Evolutionary conservation across 2,329 filamentous ascomycete species (phyloP).

Genomic region (Geosmithia flava): DNA sequence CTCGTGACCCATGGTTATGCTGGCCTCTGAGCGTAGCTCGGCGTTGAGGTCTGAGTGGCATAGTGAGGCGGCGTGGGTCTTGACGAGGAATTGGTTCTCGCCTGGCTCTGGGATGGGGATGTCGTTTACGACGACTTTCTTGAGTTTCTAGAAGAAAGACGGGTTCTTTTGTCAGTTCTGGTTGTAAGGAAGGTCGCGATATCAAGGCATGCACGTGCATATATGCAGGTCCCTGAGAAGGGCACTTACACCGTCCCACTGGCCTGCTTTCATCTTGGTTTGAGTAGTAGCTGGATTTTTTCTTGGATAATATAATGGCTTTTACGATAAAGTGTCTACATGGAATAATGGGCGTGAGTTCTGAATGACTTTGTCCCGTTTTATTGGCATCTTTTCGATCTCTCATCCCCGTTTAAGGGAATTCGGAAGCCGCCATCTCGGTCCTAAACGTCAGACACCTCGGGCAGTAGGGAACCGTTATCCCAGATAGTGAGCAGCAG

Average conservation of each 20-base stretch:
- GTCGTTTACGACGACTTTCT: slow-evolving; percentile 22
- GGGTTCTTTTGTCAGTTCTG: not conserved
- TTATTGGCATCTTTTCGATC: too few species aligned
- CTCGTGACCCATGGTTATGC: slow-evolving; percentile 26
- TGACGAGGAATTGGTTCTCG: slow-evolving; percentile 25
- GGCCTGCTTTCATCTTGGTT: slow-evolving; percentile 8
- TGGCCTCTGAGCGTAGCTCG: slow-evolving; percentile 10
- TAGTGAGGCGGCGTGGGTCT: slow-evolving; percentile 19
- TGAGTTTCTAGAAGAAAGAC: slow-evolving; percentile 5
- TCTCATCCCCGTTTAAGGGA: too few species aligned
- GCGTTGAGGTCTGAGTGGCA: slow-evolving; percentile 18
- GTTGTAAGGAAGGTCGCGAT: not conserved
- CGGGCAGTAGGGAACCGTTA: too few species aligned
- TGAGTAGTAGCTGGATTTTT: not conserved
- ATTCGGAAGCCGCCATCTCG: too few species aligned
- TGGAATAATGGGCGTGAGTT: too few species aligned
- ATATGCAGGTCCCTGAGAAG: not conserved
- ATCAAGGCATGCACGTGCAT: too few species aligned
- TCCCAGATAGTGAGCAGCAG: too few species aligned
- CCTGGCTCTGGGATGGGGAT: slow-evolving; percentile 28
- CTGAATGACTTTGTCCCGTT: too few species aligned
- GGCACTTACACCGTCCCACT: slow-evolving; percentile 8
- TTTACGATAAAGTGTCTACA: not conserved
- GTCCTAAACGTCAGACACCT: too few species aligned
- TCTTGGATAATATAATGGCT: not conserved